phyloP scores from a whole-genome alignment of 306 rosid genomes.

The Rubus parviflorus region DNA sequence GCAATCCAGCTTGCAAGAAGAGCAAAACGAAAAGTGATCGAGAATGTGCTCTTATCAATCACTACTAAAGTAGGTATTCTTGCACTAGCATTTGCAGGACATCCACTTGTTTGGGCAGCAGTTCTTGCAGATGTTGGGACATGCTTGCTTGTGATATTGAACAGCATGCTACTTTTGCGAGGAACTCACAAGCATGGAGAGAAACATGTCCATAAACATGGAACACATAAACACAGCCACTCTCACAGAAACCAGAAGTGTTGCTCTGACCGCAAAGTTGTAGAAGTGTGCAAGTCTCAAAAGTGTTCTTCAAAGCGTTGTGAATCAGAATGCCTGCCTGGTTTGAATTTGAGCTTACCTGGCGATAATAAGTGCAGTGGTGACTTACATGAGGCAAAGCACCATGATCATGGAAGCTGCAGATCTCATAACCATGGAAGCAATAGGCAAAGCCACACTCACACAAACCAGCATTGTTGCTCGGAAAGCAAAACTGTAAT shows the following conservation, averaged over 20 bases:
- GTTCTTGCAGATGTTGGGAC: constrained; percentile 98
- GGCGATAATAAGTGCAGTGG: constrained; percentile 23
- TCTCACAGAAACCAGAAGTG: constrained; percentile 44
- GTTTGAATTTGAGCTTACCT: constrained; percentile 33
- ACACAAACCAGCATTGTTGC: constrained; percentile 3
- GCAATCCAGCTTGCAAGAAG: constrained; percentile 70
- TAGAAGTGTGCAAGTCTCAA: constrained; percentile 28
- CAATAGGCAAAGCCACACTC: neutral
- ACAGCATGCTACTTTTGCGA: constrained; percentile 81
- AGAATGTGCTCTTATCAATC: constrained; percentile 65
- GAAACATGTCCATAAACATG: constrained; percentile 45
- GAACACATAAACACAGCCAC: constrained; percentile 34
- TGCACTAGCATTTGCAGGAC: constrained; percentile 77
- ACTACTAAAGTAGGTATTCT: constrained; percentile 58
- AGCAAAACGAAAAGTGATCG: constrained; percentile 55
- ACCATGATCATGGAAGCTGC: constrained; percentile 40
- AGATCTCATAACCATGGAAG: constrained; percentile 10
- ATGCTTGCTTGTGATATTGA: constrained; percentile 74
- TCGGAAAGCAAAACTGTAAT: neutral
- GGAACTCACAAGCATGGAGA: constrained; percentile 43
- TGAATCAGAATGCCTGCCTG: constrained; percentile 37
- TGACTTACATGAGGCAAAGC: constrained; percentile 34
- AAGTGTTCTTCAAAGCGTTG: constrained; percentile 37
- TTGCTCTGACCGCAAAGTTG: constrained; percentile 39
- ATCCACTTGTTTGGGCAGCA: constrained; percentile 98